Evolutionary conservation across 257 asterid genomes (phyloP).

Genomic region (Penstemon eatonii): DNA sequence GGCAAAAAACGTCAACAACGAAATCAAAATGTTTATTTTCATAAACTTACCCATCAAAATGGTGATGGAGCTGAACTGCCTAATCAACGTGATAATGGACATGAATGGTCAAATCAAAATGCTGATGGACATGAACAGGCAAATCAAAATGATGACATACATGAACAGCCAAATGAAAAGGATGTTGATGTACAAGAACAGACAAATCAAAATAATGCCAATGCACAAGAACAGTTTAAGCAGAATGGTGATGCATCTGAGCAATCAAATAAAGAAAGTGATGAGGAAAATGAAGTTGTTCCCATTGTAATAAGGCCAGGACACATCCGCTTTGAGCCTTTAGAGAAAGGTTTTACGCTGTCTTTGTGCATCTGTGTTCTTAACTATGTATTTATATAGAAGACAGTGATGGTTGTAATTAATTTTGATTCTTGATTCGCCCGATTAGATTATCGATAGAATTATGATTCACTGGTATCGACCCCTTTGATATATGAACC

Average conservation of each 20-base stretch:
- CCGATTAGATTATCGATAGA: constrained; percentile 16
- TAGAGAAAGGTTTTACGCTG: constrained; percentile 58
- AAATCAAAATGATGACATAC: constrained; percentile 37
- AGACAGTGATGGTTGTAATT: constrained; percentile 17
- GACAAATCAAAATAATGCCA: constrained; percentile 34
- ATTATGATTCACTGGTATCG: background rate
- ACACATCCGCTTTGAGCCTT: constrained; percentile 89
- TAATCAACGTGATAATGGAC: constrained; percentile 24
- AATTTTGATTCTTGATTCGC: constrained; percentile 4
- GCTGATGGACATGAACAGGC: constrained; percentile 23
- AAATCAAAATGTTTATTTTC: constrained; percentile 32
- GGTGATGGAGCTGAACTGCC: constrained; percentile 26
- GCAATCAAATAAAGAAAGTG: constrained; percentile 38
- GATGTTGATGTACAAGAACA: constrained; percentile 31
- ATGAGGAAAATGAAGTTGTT: constrained; percentile 61
- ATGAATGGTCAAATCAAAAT: constrained; percentile 36
- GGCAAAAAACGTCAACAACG: constrained; percentile 33
- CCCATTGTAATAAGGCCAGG: constrained; percentile 86
- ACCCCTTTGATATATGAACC: background rate
- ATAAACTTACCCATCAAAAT: constrained; percentile 37
- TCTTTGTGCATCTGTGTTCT: constrained; percentile 10
- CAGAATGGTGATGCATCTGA: constrained; percentile 37
- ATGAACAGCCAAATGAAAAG: constrained; percentile 40
- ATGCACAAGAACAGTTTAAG: constrained; percentile 30
- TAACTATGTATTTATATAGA: background rate